A percentile compares a stretch with the other conserved stretches of the same genome.
Evolutionary conservation across 2,329 filamentous ascomycete species (phyloP).

Genomic region (Curvularia verruculosa): DNA sequence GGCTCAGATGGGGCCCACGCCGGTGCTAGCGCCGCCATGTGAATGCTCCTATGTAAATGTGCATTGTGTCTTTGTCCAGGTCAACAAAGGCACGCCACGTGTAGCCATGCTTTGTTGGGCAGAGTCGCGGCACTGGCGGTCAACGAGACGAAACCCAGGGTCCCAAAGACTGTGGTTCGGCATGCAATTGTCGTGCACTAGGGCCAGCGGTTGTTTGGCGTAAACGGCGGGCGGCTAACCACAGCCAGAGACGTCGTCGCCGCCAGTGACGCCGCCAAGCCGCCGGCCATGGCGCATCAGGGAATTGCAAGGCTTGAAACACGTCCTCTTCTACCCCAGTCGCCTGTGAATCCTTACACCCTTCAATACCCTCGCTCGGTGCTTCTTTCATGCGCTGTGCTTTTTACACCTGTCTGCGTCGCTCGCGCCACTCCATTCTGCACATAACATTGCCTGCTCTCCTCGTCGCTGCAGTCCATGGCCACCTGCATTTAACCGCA

Average conservation of each 20-base stretch:
- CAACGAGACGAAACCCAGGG: neutral
- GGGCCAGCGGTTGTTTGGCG: constrained; percentile 11
- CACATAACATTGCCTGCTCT: constrained; percentile 6
- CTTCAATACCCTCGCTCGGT: constrained; percentile 9
- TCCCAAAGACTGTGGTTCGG: neutral
- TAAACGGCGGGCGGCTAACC: constrained; percentile 17
- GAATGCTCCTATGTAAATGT: constrained; percentile 2
- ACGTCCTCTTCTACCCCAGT: constrained; percentile 14
- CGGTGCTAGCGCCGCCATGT: constrained; percentile 4
- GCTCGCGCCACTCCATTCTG: neutral
- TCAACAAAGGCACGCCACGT: constrained; percentile 7
- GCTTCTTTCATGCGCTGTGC: constrained; percentile 4
- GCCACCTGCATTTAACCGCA: constrained; percentile 13
- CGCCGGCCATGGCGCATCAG: constrained; percentile 12
- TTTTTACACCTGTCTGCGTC: neutral
- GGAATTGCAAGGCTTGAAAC: constrained; percentile 23
- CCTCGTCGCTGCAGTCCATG: constrained; percentile 9
- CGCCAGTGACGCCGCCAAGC: constrained; percentile 24
- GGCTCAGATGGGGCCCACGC: constrained; percentile 15
- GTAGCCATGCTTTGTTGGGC: neutral
- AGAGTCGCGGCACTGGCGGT: neutral
- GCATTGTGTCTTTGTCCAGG: neutral
- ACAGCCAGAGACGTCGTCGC: neutral
- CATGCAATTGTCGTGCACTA: neutral
- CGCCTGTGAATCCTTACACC: constrained; percentile 11